Percentiles rank a stretch among this genome's conserved stretches.
phyloP scores from a whole-genome alignment of 1,284 basidiomycete species.

The Ustilago curta region DNA sequence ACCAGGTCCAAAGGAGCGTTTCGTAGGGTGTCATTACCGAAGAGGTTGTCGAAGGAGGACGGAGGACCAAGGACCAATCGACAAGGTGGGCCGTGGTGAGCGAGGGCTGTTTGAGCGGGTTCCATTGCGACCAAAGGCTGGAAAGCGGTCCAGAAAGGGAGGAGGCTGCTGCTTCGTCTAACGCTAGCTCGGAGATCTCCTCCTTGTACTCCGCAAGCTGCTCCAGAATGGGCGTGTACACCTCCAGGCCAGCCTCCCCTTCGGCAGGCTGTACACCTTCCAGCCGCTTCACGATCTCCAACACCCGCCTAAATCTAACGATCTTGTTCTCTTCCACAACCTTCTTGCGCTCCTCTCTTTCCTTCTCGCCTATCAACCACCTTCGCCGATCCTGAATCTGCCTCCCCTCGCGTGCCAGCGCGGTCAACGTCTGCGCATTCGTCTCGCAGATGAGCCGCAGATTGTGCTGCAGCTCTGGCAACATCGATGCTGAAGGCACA shows the following conservation, averaged over 20 bases:
- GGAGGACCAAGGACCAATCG: constrained; percentile 78
- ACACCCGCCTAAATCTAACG: constrained; percentile 43
- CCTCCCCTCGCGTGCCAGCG: constrained; percentile 88
- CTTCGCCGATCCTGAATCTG: constrained; percentile 82
- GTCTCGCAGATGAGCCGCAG: constrained; percentile 84
- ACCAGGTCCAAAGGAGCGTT: constrained; percentile 89
- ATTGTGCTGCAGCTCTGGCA: constrained; percentile 96
- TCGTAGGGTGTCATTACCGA: constrained; percentile 91
- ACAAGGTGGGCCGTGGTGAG: constrained; percentile 75
- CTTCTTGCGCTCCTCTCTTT: constrained; percentile 76
- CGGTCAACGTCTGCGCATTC: constrained; percentile 84
- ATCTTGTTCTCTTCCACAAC: constrained; percentile 74
- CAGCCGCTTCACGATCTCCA: constrained; percentile 43
- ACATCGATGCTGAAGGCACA: constrained; percentile 53
- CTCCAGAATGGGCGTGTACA: constrained; percentile 30
- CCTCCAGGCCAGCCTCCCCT: constrained; percentile 14
- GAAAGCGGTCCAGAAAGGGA: too few species aligned
- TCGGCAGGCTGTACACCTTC: constrained; percentile 14
- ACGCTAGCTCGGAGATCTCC: constrained; percentile 23
- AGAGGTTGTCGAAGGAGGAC: constrained; percentile 68
- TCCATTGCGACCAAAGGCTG: not conserved
- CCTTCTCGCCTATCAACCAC: constrained; percentile 75
- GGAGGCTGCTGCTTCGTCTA: constrained; percentile 86
- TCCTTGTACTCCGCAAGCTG: constrained; percentile 24
- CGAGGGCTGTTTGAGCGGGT: constrained; percentile 75